Percentiles rank a stretch among this genome's conserved stretches.
Conservation (phyloP, 176 grass and related monocot genomes). For the Echinochloa phyllopogon region DNA sequence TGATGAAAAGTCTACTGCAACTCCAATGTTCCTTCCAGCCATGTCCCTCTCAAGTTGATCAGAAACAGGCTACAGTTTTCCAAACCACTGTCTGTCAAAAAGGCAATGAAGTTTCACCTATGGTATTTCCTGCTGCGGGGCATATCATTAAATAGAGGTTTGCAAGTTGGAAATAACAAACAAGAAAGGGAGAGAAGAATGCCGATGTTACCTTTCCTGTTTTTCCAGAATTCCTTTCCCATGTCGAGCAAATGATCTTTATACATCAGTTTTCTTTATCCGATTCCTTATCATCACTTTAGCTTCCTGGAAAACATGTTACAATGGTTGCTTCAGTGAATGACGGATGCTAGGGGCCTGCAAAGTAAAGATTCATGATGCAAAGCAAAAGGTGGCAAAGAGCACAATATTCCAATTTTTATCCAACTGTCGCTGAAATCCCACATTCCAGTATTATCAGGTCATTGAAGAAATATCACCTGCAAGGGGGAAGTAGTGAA, state of each 20-base stretch:
- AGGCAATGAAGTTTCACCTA: slow-evolving; percentile 19
- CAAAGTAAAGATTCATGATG: slow-evolving; percentile 46
- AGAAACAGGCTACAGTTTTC: slow-evolving; percentile 10
- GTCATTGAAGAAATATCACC: slow-evolving; percentile 24
- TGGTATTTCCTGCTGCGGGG: background rate
- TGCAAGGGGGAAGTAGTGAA: slow-evolving; percentile 12
- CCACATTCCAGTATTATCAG: slow-evolving; percentile 29
- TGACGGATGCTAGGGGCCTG: background rate
- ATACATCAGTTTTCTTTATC: slow-evolving; percentile 5
- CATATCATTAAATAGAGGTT: slow-evolving; percentile 55
- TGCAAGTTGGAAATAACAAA: slow-evolving; percentile 1
- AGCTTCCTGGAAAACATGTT: slow-evolving; percentile 21
- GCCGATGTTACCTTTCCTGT: background rate
- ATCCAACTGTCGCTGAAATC: background rate
- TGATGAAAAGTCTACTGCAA: slow-evolving; percentile 72
- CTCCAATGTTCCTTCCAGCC: slow-evolving; percentile 60
- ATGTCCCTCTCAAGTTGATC: slow-evolving; percentile 43
- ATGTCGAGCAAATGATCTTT: slow-evolving; percentile 14
- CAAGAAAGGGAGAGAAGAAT: background rate
- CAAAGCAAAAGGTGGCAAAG: slow-evolving; percentile 39
- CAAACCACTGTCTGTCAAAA: slow-evolving; percentile 12
- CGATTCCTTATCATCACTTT: slow-evolving; percentile 50
- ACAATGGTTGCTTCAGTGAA: slow-evolving; percentile 2
- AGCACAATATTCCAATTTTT: slow-evolving; percentile 37
- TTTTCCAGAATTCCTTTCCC: slow-evolving; percentile 47